These are phyloP conservation scores for Fusarium nelsonii DNA, from an alignment of 2,329 filamentous ascomycete genomes.

Conservation along the genomic window DNA sequence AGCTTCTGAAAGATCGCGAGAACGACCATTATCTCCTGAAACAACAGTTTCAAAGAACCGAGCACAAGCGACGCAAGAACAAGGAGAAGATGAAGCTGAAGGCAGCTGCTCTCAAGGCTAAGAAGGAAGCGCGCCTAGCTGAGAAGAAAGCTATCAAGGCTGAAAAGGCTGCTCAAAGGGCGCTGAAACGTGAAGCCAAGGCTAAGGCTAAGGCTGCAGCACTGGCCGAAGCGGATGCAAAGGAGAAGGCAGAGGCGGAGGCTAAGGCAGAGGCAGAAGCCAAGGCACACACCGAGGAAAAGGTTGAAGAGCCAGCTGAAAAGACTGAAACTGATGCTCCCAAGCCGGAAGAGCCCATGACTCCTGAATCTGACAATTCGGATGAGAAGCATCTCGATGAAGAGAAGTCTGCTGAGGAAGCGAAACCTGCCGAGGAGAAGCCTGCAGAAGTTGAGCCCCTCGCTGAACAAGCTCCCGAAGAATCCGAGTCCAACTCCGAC, in stretches of 20 bases:
- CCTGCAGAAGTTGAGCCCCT: not conserved
- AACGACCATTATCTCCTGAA: slow-evolving; percentile 54
- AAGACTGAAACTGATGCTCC: slow-evolving; percentile 13
- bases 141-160: slow-evolving; percentile 38
- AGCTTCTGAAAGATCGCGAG: slow-evolving; percentile 58
- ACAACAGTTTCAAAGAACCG: slow-evolving; percentile 53
- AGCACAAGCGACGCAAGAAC: slow-evolving; percentile 63
- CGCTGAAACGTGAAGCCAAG: not conserved
- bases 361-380: slow-evolving; percentile 32
- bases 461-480: not conserved
- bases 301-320: slow-evolving; percentile 24
- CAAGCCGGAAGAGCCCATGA: slow-evolving; percentile 36
- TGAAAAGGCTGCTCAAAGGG: slow-evolving; percentile 28
- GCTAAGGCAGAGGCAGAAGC: slow-evolving; percentile 50
- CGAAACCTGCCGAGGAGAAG: not conserved
- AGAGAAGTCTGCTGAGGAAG: not conserved
- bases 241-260: slow-evolving; percentile 14
- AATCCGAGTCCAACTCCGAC: not conserved
- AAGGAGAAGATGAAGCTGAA: slow-evolving; percentile 87
- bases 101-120: slow-evolving; percentile 65
- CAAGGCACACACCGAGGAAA: slow-evolving; percentile 23
- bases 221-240: slow-evolving; percentile 24
- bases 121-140: slow-evolving; percentile 25
- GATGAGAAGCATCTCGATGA: slow-evolving; percentile 11
- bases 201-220: slow-evolving; percentile 49